phyloP scores from a whole-genome alignment of 345 rosid genomes.

The Viola odorata region DNA sequence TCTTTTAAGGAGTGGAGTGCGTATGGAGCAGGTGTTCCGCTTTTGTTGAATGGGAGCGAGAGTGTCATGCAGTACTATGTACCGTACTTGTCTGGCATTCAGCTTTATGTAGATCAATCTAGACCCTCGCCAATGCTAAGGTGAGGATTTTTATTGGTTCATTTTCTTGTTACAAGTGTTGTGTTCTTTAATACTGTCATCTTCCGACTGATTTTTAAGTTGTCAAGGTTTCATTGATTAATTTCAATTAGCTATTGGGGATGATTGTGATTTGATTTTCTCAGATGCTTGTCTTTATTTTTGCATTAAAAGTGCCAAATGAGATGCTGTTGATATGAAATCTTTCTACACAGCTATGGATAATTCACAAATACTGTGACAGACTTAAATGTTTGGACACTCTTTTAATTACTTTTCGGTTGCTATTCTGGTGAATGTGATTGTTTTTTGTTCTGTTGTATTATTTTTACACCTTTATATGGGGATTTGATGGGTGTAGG shows the following conservation, averaged over 20 bases:
- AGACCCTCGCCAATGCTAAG: slow-evolving; percentile 40
- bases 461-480: not conserved
- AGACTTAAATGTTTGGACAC: no score
- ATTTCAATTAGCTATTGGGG: not conserved
- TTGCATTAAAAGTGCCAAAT: no score
- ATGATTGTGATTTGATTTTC: no score
- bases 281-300: no score
- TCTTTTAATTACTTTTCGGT: no score
- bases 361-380: no score
- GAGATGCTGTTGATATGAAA: no score
- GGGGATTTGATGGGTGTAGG: not conserved
- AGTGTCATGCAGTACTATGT: slow-evolving; percentile 82
- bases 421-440: no score
- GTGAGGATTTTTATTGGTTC: slow-evolving; percentile 30
- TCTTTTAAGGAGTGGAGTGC: slow-evolving; percentile 90
- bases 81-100: slow-evolving; percentile 90
- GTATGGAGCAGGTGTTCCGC: slow-evolving; percentile 85
- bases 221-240: not conserved
- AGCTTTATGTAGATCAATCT: slow-evolving; percentile 55
- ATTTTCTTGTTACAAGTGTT: not conserved
- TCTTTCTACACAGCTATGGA: no score
- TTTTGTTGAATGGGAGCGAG: slow-evolving; percentile 62
- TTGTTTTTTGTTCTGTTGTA: not conserved
- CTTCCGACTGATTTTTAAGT: not conserved
- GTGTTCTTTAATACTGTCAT: not conserved